Base-by-base conservation (phyloP, 352 stramenopile species). In the Phytopythium litorale region DNA sequence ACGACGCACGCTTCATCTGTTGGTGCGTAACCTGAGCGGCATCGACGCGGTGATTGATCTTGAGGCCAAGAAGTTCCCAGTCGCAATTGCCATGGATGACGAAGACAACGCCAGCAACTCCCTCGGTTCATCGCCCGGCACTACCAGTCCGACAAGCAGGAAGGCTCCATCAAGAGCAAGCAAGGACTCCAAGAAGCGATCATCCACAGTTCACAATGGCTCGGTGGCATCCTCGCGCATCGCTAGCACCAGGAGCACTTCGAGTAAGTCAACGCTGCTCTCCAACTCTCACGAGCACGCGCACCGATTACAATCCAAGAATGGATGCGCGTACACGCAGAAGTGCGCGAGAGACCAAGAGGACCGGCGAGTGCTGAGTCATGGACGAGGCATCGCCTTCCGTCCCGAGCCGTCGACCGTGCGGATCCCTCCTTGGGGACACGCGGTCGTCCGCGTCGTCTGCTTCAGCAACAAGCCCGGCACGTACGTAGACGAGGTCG, bases 381-480 rank as follows among this genome's bases (percentile, higher is more conserved):
- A 70, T 28, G 80, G 75, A 16, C 77, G 68, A 40, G 86, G 84
- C n/a, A 58, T 87, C 21, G 82, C 82, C 1, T 85, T 94, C 42
- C 60, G 84, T 32, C 18, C 76, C 8, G 37, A 60, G 11, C 79
- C 76, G 1, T 49, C 35, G 3, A 61, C 52, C 4, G 33, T 89
- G 25, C 55, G 65, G 2, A 79, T 93, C 45, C 56, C 73, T 2
- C 72, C 82, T 13, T 93, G 86, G 86, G 71, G 84, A 40, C 80
- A 88, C 25, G 60, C 66, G 0, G 60, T 88, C 12, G 70, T 90
- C 12, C 55, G 60, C 15, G 57, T 91, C 28, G 81, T 75, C 35
- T 91, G 84, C 53, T 80, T 90, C 66, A 92, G 87, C 72, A 91
- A 93, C 71, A 85, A 92, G 70, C 76, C 86, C 4, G 86, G 86